Evolutionary conservation across 495 filamentous ascomycete genomes (phyloP), one percentile per base, ranked within the genome.

Genomic region (Aspergillus baeticus): DNA sequence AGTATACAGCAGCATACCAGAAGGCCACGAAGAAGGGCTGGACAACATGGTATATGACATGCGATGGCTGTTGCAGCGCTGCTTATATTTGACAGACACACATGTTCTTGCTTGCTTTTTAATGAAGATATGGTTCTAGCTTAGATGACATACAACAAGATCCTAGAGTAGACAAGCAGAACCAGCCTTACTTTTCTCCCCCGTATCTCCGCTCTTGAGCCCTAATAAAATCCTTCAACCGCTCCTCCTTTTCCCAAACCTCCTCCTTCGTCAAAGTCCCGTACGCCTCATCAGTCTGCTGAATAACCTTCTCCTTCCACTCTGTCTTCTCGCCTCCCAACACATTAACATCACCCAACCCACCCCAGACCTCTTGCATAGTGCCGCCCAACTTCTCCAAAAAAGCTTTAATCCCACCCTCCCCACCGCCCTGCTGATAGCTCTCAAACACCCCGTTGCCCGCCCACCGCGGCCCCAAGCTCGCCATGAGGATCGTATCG

Each of bases 391-490:
- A 71, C 55, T 85, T 85, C 41, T 76, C 67, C 56, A 84, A 71
- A 59, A 85, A 84, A 3, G 70, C 76, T n/a, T 68, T 63, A 62
- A 85, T 70, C 3, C 81, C 82, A 8, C 74, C 77, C 37, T 73
- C 73, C 13, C 83, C 82, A 37, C 83, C 83, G 15, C 82, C 83
- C 38, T 81, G 78, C 68, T 81, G 79, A 64, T 85, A 85, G 48
- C 80, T 82, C 61, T 79, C 81, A 64, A 86, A 85, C 7, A 81
- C 76, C 8, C 82, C 81, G 54, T 77, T 77, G 11, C 81, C 74
- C 8, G 78, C 75, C 83, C 83, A 85, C 47, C 82, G 57, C 0
- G 81, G 77, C 8, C 83, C 83, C 62, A 82, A 69, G 49, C 76
- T 79, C 18, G 72, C 68, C 65, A 69, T 71, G 45, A 79, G 60